Evolutionary conservation across 2,329 filamentous ascomycete species (phyloP).

Genomic region (Botrytis tulipae): DNA sequence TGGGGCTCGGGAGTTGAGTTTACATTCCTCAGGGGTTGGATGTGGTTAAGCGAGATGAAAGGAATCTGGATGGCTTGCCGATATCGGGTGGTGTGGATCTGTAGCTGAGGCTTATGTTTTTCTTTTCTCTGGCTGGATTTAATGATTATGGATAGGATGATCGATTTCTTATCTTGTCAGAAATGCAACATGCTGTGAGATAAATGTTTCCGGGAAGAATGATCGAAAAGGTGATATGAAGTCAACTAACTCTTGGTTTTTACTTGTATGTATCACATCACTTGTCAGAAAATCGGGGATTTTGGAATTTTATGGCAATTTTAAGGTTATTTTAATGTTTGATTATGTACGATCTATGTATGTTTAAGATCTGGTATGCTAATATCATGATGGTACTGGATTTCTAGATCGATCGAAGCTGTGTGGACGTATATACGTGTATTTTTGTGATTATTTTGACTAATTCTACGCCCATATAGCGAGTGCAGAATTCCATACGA

Average conservation of each 20-base stretch:
- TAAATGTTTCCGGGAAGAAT: neutral
- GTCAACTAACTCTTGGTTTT: neutral
- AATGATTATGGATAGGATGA: neutral
- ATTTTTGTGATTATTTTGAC: neutral
- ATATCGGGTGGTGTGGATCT: neutral
- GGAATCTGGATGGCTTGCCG: neutral
- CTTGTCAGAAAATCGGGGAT: neutral
- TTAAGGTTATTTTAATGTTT: fast-evolving
- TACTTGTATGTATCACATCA: neutral
- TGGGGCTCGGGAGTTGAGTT: neutral
- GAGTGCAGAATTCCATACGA: neutral
- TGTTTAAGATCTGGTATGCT: neutral
- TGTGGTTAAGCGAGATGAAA: neutral
- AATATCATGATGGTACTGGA: neutral
- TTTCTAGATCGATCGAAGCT: neutral
- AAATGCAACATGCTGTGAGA: neutral
- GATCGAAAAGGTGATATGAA: neutral
- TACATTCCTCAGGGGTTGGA: neutral
- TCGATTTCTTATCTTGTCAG: neutral
- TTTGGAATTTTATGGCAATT: neutral
- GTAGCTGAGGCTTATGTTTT: neutral
- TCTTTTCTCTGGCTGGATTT: neutral
- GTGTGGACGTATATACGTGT: neutral
- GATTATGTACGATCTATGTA: neutral
- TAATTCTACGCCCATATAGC: neutral